Percentiles rank a stretch among this genome's conserved stretches.
These are phyloP conservation scores for Phlebiopsis flavidoalba DNA, from an alignment of 768 basidiomycete genomes.

Conservation along the genomic window DNA sequence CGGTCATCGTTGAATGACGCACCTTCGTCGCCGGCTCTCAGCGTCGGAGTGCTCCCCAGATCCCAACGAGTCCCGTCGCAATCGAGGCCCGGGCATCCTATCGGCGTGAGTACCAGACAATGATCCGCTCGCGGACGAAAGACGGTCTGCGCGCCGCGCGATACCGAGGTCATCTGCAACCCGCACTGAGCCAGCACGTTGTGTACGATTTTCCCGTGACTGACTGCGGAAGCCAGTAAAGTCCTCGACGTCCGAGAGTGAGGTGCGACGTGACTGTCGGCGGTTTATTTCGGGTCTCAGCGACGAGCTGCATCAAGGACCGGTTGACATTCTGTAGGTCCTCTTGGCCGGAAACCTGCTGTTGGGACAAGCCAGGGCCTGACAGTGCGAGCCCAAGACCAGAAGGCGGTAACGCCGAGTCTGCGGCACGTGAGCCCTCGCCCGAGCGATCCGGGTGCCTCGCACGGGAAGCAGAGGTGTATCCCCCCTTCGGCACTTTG, in stretches of 20 bases:
- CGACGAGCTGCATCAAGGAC: slow-evolving; percentile 6
- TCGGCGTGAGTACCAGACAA: background rate
- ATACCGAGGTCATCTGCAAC: background rate
- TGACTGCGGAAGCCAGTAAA: background rate
- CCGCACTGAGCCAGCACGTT: background rate
- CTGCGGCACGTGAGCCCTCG: background rate
- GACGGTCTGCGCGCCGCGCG: background rate
- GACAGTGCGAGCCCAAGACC: background rate
- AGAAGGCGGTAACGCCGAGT: background rate
- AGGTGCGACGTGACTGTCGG: slow-evolving; percentile 2
- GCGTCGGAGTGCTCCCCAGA: background rate
- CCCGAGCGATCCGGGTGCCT: background rate
- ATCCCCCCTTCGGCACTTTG: background rate
- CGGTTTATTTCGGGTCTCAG: slow-evolving; percentile 1
- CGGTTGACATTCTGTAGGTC: slow-evolving; percentile 6
- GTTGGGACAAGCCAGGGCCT: background rate
- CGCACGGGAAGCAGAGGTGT: background rate
- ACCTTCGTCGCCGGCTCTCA: background rate
- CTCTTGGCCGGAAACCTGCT: slow-evolving; percentile 3
- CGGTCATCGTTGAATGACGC: slow-evolving; percentile 1
- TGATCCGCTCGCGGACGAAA: background rate
- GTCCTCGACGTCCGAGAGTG: background rate
- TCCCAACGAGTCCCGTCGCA: background rate
- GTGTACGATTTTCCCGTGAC: background rate
- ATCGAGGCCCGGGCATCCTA: slow-evolving; percentile 3